phyloP scores from a whole-genome alignment of 441 rosid genomes.

The Corymbia calophylla region DNA sequence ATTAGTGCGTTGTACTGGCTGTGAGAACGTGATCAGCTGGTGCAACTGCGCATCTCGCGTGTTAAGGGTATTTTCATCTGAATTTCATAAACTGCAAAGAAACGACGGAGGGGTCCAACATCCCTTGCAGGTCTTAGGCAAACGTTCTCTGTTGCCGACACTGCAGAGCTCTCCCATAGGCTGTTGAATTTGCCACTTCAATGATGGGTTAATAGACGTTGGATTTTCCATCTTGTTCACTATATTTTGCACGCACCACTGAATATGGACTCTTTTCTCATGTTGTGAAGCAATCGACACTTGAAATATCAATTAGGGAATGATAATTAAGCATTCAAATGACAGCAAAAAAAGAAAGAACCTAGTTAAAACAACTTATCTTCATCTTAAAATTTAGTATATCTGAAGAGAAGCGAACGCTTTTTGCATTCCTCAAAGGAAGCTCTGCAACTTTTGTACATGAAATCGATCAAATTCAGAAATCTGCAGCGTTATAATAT shows the following conservation, averaged over 20 bases:
- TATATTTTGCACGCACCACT: background rate
- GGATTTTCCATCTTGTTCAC: background rate
- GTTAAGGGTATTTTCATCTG: rapidly evolving
- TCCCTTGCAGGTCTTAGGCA: background rate
- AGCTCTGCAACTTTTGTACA: background rate
- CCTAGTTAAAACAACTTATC: background rate
- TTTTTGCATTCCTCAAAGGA: background rate
- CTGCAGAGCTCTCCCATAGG: rapidly evolving
- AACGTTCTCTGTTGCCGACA: background rate
- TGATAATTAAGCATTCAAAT: background rate
- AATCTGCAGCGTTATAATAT: background rate
- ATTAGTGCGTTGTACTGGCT: background rate
- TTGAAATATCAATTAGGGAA: background rate
- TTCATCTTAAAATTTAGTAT: background rate
- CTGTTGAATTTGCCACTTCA: background rate
- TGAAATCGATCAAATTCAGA: background rate
- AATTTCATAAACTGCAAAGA: background rate
- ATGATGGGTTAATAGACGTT: background rate
- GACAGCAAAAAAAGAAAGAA: background rate
- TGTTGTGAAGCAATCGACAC: background rate
- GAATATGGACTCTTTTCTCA: background rate
- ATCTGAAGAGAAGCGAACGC: background rate
- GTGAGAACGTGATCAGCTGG: background rate
- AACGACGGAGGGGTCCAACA: background rate
- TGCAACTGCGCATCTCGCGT: background rate